Evolutionary conservation across 169 alveolate species (phyloP), one percentile per base, ranked within the genome.

Genomic region (Cryptosporidium ryanae): DNA sequence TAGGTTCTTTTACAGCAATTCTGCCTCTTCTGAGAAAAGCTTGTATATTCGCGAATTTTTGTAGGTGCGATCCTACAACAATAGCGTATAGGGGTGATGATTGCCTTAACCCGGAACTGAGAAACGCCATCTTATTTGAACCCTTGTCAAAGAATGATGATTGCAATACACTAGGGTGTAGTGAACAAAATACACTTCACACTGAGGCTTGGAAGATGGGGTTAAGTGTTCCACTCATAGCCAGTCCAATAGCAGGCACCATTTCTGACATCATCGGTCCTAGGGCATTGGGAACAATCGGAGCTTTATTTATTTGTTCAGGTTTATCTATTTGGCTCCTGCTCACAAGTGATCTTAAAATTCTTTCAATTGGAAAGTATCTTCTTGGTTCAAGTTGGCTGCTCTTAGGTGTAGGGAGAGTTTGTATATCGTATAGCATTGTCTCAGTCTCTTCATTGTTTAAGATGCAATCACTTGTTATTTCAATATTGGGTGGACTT

Each of bases 391-490:
- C 43, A 15, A 76, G 87, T 65, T 76, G 87, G 87, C 64, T 76
- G 10, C 63, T 59, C 59, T 61, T 76, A 23, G 87, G 87, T 34
- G 63, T 76, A 25, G 87, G 87, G 25, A 55, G 87, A 38, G 87
- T 76, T 76, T 76, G 87, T 76, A 76, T 76, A 32, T 76, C 87
- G 34, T 76, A 76, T 25, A 76, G 87, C 68, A 76, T 76, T 12
- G 87, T 76, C 21, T 76, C 87, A 17, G 71, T 76, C 4, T 76
- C 87, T 38, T 76, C 87, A 31, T 23, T 76, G 48, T 76, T 76
- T 61, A 61, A 61, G 17, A 76, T 76, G 87, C 87, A 76, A 43
- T 76, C 87, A 25, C 64, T 76, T 8, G 76, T 76, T 18, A 76
- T 76, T 61, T 76, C 87, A 13, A 76, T 76, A n/a, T 44, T 76